Conservation (phyloP, 345 rosid species). For the Ceriops decandra region DNA sequence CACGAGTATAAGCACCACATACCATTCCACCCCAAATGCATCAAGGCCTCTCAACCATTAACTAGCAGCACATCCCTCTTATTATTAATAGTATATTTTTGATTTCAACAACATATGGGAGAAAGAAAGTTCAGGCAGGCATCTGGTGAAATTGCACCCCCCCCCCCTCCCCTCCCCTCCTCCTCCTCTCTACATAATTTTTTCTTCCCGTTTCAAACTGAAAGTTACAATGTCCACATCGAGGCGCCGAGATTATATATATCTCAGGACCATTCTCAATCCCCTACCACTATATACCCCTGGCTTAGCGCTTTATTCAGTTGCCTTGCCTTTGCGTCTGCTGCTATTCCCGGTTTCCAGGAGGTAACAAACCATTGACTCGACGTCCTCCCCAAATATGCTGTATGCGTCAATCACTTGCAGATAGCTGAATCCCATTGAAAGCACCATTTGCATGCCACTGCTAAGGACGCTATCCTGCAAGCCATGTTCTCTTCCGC, state of each 20-base stretch:
- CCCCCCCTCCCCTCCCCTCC: not conserved
- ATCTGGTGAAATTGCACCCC: not conserved
- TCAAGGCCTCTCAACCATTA: too few relatives aligned
- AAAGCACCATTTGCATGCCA: slow-evolving; percentile 64
- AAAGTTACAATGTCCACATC: not conserved
- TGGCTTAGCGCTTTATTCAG: slow-evolving; percentile 42
- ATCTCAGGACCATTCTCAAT: not conserved
- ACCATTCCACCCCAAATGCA: too few relatives aligned
- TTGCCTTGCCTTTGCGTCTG: slow-evolving; percentile 82
- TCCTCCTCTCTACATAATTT: not conserved
- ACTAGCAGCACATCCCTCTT: not conserved
- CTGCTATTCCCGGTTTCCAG: slow-evolving; percentile 70
- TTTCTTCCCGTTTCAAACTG: not conserved
- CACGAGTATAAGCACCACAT: too few relatives aligned
- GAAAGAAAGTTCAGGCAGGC: not conserved
- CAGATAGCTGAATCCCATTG: slow-evolving; percentile 93
- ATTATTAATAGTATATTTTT: not conserved
- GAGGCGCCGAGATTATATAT: not conserved
- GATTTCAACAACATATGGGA: not conserved
- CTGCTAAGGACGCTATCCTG: slow-evolving; percentile 55
- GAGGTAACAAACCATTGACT: slow-evolving; percentile 87
- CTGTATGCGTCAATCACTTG: slow-evolving; percentile 88
- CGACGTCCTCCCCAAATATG: slow-evolving; percentile 94
- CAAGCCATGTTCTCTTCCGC: slow-evolving; percentile 29
- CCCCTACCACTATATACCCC: not conserved